Evolutionary conservation across 441 rosid species (phyloP).

Genomic region (Populus trichocarpa): DNA sequence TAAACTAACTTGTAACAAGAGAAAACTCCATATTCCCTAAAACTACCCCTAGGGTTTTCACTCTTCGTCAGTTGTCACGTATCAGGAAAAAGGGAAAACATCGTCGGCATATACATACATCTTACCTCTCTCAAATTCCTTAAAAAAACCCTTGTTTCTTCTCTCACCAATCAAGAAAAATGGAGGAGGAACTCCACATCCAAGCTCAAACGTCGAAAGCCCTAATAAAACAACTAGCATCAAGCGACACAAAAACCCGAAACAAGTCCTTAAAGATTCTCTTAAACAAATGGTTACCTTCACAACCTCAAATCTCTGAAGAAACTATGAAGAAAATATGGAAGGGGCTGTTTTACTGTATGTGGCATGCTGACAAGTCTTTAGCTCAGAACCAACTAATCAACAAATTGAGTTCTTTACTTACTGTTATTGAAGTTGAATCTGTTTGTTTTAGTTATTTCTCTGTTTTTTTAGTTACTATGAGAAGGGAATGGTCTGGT

Average conservation of each 20-base stretch:
- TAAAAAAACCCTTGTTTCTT: background rate
- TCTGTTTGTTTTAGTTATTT: conserved; percentile 55
- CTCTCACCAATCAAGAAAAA: background rate
- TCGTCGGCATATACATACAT: background rate
- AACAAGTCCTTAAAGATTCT: conserved; percentile 54
- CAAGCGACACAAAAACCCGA: conserved; percentile 60
- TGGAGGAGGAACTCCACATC: background rate
- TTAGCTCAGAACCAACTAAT: conserved; percentile 62
- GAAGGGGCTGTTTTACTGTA: conserved; percentile 94
- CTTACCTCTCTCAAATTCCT: background rate
- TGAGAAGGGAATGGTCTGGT: conserved; percentile 93
- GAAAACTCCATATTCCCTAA: too few relatives aligned
- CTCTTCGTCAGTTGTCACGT: too few relatives aligned
- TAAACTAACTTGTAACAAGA: too few relatives aligned
- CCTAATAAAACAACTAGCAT: conserved; percentile 66
- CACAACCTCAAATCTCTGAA: conserved; percentile 52
- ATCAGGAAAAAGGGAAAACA: too few relatives aligned
- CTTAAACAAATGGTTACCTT: conserved; percentile 68
- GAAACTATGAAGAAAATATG: conserved; percentile 85
- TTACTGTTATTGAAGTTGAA: conserved; percentile 41
- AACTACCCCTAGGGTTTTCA: too few relatives aligned
- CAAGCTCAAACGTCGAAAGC: conserved; percentile 37
- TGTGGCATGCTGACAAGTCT: conserved; percentile 90
- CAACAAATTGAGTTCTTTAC: conserved; percentile 51
- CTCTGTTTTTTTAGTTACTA: conserved; percentile 64